Evolutionary conservation across 352 stramenopile species (phyloP).

Genomic region (Pythium myriotylum): DNA sequence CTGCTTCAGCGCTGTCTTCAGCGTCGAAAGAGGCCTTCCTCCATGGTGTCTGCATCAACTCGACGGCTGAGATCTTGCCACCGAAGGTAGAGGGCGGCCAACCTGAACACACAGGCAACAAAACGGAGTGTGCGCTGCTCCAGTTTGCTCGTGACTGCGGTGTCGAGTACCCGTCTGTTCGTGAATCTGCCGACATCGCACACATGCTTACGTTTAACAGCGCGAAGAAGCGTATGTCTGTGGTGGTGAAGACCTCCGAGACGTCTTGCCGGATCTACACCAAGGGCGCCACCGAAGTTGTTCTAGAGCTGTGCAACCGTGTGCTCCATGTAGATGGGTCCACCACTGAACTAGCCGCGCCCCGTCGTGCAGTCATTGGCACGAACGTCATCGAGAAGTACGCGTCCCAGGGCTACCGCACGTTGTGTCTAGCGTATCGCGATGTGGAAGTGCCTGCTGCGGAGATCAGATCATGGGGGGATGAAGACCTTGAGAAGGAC

Average conservation of each 20-base stretch:
- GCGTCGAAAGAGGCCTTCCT: slow-evolving; percentile 31
- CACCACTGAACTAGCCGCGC: slow-evolving; percentile 17
- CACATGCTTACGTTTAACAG: slow-evolving; percentile 87
- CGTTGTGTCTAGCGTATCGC: slow-evolving; percentile 84
- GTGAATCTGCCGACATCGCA: slow-evolving; percentile 44
- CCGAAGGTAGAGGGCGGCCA: slow-evolving; percentile 51
- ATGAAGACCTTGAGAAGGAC: slow-evolving; percentile 85
- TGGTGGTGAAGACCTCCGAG: slow-evolving; percentile 56
- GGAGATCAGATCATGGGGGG: slow-evolving; percentile 63
- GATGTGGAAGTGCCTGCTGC: slow-evolving; percentile 68
- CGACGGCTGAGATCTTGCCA: slow-evolving; percentile 34
- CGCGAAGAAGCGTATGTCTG: slow-evolving; percentile 84
- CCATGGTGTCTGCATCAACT: slow-evolving; percentile 72
- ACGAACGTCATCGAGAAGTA: slow-evolving; percentile 70
- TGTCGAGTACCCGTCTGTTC: slow-evolving; percentile 58
- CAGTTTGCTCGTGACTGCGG: slow-evolving; percentile 73
- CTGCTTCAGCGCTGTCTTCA: slow-evolving; percentile 48
- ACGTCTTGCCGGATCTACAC: slow-evolving; percentile 69
- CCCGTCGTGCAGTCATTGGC: neutral
- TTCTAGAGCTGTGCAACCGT: slow-evolving; percentile 66
- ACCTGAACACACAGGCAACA: slow-evolving; percentile 80
- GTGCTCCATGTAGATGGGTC: slow-evolving; percentile 70
- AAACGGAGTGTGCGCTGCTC: slow-evolving; percentile 77
- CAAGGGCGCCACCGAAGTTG: slow-evolving; percentile 76
- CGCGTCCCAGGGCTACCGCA: slow-evolving; percentile 81